Percentiles rank a stretch among this genome's conserved stretches.
Conservation (phyloP, 2,329 filamentous ascomycete genomes). For the Gaeumannomyces tritici region DNA sequence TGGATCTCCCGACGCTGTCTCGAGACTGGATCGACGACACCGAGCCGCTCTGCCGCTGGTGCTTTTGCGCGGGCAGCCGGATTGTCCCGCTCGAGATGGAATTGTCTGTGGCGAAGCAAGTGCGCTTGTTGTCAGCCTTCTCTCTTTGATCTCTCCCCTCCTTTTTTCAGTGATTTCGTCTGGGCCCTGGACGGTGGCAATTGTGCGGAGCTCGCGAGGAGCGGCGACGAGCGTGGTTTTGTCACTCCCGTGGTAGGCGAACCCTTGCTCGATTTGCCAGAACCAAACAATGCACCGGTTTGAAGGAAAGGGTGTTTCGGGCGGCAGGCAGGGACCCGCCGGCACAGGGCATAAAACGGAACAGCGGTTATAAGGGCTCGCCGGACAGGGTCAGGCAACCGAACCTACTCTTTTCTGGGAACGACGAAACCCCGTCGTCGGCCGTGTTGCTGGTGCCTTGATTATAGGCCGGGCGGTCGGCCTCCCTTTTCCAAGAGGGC, state of each 20-base stretch:
- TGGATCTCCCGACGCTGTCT: slow-evolving; percentile 24
- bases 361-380: background rate
- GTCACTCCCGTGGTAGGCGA: background rate
- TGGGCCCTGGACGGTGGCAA: no score
- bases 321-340: background rate
- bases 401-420: slow-evolving; percentile 24
- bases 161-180: background rate
- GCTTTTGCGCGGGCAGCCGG: slow-evolving; percentile 23
- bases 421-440: slow-evolving; percentile 9
- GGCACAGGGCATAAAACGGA: background rate
- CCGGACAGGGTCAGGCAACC: background rate
- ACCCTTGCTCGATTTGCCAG: background rate
- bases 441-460: background rate
- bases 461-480: background rate
- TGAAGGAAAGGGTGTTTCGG: background rate
- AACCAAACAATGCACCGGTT: background rate
- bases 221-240: background rate
- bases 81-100: slow-evolving; percentile 26
- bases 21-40: slow-evolving; percentile 24
- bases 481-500: slow-evolving; percentile 10
- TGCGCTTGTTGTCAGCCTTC: background rate
- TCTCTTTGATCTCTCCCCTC: background rate
- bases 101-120: slow-evolving; percentile 20
- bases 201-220: background rate
- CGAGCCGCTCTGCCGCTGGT: slow-evolving; percentile 17